A percentile compares a stretch with the other conserved stretches of the same genome.
These are phyloP conservation scores for Mycosphaerella arachidis DNA, from an alignment of 2,329 filamentous ascomycete genomes.

Conservation along the genomic window DNA sequence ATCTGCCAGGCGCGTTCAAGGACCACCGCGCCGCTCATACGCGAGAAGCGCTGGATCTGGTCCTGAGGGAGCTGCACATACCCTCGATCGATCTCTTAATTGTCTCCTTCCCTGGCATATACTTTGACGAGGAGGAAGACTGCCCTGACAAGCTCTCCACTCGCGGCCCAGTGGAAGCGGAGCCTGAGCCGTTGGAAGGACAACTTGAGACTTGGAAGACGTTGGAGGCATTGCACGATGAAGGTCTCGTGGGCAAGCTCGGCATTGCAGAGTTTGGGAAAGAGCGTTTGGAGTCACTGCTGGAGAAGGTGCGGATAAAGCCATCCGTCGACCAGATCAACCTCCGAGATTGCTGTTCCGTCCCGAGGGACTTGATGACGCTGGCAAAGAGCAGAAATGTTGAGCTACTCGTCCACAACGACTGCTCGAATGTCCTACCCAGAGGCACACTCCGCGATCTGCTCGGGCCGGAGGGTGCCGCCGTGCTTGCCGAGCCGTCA, in stretches of 20 bases:
- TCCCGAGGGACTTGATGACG: constrained; percentile 78
- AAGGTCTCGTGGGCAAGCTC: constrained; percentile 68
- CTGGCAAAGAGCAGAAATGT: constrained; percentile 80
- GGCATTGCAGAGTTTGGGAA: constrained; percentile 90
- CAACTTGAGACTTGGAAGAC: constrained; percentile 65
- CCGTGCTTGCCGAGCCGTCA: constrained; percentile 60
- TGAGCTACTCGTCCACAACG: constrained; percentile 87
- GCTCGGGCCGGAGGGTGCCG: constrained; percentile 67
- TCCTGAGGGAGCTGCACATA: constrained; percentile 73
- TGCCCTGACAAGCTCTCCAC: constrained; percentile 55
- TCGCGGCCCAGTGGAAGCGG: constrained; percentile 37
- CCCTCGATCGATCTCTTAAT: constrained; percentile 80
- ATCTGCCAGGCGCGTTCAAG: constrained; percentile 58
- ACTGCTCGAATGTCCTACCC: constrained; percentile 87
- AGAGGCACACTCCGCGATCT: constrained; percentile 79
- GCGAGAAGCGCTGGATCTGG: constrained; percentile 71
- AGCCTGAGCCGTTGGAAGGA: constrained; percentile 55
- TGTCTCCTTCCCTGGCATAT: constrained; percentile 86
- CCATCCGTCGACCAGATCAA: constrained; percentile 95
- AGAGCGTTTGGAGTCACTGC: constrained; percentile 72
- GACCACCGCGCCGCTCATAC: constrained; percentile 61
- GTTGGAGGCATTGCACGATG: constrained; percentile 67
- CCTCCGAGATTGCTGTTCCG: constrained; percentile 89
- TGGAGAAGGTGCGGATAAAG: constrained; percentile 64
- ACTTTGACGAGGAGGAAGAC: constrained; percentile 88